Base-by-base conservation (phyloP, 2,329 filamentous ascomycete genomes). In the Cephalotrichum gorgonifer region DNA sequence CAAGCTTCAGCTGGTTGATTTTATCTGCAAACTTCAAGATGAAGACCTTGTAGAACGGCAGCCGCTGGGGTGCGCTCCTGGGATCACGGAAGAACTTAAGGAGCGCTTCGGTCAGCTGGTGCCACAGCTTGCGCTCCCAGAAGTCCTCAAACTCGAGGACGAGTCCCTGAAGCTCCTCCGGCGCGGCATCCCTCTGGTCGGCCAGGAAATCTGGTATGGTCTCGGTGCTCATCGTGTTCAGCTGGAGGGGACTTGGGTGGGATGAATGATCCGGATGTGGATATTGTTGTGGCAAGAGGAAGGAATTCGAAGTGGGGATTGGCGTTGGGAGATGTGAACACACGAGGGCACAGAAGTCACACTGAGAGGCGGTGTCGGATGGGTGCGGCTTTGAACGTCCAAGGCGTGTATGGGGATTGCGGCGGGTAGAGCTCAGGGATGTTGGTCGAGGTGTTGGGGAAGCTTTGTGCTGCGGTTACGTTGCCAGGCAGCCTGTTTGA, bases 81-180 rank as follows among this genome's bases (percentile, higher is more conserved):
- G 86, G 78, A 58, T 87, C 72, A 61, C 83, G 83, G 73, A 96
- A 98, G 78, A 91, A 96, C 57, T 86, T 78, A 58, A 95, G 75
- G 50, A 98, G 79, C 48, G 84, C 76, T 62, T 95, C 86, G 31
- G 93, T 98, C 57, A 98, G 85, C 71, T 98, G 90, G 73, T 98
- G 93, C 93, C 93, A 98, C 70, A 98, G 79, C 73, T 96, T 96
- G 61, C 91, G 84, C 75, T 98, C 93, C 93, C 93, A 98, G 63
- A 83, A 87, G 65, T 95, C 89, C 74, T 98, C 93, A 57, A 98
- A 95, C 60, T 85, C 81, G 59, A 98, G 78, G 67, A 96, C 87
- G 61, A 87, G 81, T 60, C 85, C 79, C 70, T 96, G 90, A 48
- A 95, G 79, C 65, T 95, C 86, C 58, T 89, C 86, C 47, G 89